These are phyloP conservation scores for Nidularia sp. DNA, from an alignment of 768 basidiomycete genomes.

Conservation along the genomic window DNA sequence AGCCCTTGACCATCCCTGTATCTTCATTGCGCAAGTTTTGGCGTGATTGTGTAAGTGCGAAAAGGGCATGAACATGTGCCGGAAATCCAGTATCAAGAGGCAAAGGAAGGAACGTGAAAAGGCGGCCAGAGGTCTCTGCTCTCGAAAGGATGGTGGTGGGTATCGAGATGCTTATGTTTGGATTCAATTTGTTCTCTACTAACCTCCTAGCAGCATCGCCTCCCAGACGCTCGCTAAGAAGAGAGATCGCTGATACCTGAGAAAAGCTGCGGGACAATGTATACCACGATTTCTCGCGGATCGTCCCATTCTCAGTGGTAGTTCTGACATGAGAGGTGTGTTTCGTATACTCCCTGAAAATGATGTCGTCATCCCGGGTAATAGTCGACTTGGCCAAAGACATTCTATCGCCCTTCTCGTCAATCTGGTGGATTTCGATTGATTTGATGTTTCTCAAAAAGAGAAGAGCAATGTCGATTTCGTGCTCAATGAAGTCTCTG, in stretches of 20 bases:
- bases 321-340: conserved; percentile 12
- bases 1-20: conserved; percentile 28
- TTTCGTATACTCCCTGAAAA: not conserved
- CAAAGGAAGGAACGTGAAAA: conserved; percentile 47
- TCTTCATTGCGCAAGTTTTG: conserved; percentile 43
- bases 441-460: conserved; percentile 35
- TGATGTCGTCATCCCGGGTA: not conserved
- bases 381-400: conserved; percentile 14
- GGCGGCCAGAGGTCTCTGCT: conserved; percentile 22
- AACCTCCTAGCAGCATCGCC: conserved; percentile 18
- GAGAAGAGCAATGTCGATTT: conserved; percentile 34
- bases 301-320: not conserved
- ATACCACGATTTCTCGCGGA: conserved; percentile 23
- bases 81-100: conserved; percentile 42
- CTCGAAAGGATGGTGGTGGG: conserved; percentile 14
- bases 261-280: conserved; percentile 25
- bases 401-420: conserved; percentile 12
- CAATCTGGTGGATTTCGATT: conserved; percentile 36
- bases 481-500: conserved; percentile 31
- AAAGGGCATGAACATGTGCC: conserved; percentile 40
- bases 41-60: conserved; percentile 40
- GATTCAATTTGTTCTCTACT: conserved; percentile 35
- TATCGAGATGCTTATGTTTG: conserved; percentile 32
- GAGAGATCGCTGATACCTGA: conserved; percentile 14
- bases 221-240: conserved; percentile 19